phyloP scores from a whole-genome alignment of 2,329 filamentous ascomycete genomes.

The Bipolaris cookei region DNA sequence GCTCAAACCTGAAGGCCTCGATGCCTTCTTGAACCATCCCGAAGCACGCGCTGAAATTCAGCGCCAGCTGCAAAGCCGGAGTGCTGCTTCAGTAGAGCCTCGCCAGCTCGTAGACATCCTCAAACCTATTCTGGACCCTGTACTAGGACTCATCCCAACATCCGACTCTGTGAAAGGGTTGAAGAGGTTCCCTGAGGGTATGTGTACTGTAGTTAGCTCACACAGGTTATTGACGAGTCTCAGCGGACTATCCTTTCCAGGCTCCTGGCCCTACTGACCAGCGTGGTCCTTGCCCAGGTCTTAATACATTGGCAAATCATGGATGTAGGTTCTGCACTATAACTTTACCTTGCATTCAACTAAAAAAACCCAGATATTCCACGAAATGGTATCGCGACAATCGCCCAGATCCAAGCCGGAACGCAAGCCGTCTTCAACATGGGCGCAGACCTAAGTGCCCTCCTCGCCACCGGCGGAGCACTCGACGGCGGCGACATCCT shows the following conservation, averaged over 20 bases:
- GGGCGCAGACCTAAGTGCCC: constrained; percentile 45
- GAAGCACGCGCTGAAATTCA: constrained; percentile 21
- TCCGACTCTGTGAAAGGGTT: constrained; percentile 21
- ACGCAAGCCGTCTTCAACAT: constrained; percentile 48
- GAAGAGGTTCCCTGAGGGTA: constrained; percentile 28
- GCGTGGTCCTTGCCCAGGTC: constrained; percentile 50
- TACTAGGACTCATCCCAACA: constrained; percentile 25
- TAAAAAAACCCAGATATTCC: constrained; percentile 48
- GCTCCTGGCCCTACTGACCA: constrained; percentile 50
- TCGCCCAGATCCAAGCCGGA: constrained; percentile 42
- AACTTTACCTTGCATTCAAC: constrained; percentile 25
- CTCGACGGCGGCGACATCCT: constrained; percentile 28
- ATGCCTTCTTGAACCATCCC: constrained; percentile 24
- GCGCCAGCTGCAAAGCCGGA: constrained; percentile 12
- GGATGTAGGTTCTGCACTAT: neutral
- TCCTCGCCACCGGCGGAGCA: constrained; percentile 24
- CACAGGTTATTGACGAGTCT: neutral
- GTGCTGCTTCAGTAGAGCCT: neutral
- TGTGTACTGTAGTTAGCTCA: neutral
- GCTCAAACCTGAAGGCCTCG: constrained; percentile 23
- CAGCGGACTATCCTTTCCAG: constrained; percentile 40
- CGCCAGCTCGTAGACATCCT: constrained; percentile 18
- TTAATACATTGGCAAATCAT: constrained; percentile 19
- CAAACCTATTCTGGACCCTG: constrained; percentile 17
- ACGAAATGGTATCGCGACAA: constrained; percentile 48